A percentile compares a stretch with the other conserved stretches of the same genome.
phyloP scores from a whole-genome alignment of 2,329 filamentous ascomycete genomes.

The Thelonectria discophora region DNA sequence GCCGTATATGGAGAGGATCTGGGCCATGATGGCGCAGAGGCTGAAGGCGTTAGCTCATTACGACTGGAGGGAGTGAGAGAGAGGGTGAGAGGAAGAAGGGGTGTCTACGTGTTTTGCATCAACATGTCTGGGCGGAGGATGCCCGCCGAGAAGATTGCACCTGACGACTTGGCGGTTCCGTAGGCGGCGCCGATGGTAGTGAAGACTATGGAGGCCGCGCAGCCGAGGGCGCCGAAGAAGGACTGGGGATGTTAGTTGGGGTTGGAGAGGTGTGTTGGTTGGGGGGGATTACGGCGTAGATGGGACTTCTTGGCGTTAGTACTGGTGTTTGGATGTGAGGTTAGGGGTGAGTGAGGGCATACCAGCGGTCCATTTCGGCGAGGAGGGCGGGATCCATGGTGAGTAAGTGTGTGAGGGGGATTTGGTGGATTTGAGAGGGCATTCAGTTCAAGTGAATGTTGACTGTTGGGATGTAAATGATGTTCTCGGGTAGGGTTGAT shows the following conservation, averaged over 20 bases:
- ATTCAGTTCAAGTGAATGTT: not conserved
- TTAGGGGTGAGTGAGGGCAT: conserved; percentile 14
- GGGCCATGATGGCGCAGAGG: conserved; percentile 57
- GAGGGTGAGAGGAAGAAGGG: no score
- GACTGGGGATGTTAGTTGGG: conserved; percentile 40
- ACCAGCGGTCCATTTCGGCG: conserved; percentile 51
- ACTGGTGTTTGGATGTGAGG: not conserved
- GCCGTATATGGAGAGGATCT: conserved; percentile 59
- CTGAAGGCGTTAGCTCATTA: conserved; percentile 21
- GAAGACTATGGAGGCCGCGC: conserved; percentile 58
- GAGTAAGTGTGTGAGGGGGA: not conserved
- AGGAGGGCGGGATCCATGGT: conserved; percentile 45
- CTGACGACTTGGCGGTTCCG: conserved; percentile 54
- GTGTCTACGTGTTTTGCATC: conserved; percentile 53
- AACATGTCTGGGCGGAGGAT: conserved; percentile 55
- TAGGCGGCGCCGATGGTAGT: conserved; percentile 60
- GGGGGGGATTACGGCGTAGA: conserved; percentile 52
- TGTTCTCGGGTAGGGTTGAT: not conserved
- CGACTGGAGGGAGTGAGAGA: no score
- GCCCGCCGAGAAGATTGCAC: conserved; percentile 55
- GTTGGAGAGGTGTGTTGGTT: not conserved
- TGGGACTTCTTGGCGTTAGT: conserved; percentile 47
- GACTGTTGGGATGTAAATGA: not conserved
- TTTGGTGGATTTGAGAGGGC: not conserved
- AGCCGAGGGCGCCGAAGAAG: conserved; percentile 55